phyloP scores from a whole-genome alignment of 2,329 filamentous ascomycete genomes.

The Davidsoniella eucalypti region DNA sequence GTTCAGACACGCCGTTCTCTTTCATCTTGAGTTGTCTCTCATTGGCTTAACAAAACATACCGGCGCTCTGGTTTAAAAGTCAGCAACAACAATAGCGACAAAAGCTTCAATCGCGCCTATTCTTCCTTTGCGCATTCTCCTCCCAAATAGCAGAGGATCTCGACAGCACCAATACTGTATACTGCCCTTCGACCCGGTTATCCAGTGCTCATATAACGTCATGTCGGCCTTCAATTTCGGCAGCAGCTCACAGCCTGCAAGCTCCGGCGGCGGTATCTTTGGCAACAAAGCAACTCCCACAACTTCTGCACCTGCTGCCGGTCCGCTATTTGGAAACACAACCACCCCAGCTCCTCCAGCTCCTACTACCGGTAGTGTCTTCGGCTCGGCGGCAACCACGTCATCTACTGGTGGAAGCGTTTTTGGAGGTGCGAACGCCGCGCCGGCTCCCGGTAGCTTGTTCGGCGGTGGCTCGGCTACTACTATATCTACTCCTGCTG shows the following conservation, averaged over 20 bases:
- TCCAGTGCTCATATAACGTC: conserved; percentile 8
- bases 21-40: too few relatives aligned
- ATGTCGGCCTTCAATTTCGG: conserved; percentile 27
- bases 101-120: too few relatives aligned
- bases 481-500: conserved; percentile 9
- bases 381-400: conserved; percentile 20
- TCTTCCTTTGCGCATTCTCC: too few relatives aligned
- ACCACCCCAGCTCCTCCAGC: conserved; percentile 23
- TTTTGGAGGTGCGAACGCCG: conserved; percentile 13
- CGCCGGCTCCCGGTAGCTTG: conserved; percentile 15
- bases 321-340: conserved; percentile 16
- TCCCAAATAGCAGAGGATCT: too few relatives aligned
- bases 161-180: not conserved
- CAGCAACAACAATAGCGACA: too few relatives aligned
- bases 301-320: conserved; percentile 14
- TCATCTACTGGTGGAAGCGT: conserved; percentile 20
- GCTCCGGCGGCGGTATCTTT: conserved; percentile 12
- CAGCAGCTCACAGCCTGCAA: too few relatives aligned
- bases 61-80: too few relatives aligned
- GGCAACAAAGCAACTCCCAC: conserved; percentile 14
- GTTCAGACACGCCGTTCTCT: too few relatives aligned
- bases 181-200: not conserved
- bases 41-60: too few relatives aligned
- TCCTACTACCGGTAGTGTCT: conserved; percentile 25
- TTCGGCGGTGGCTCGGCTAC: conserved; percentile 14